Percentiles rank a stretch among this genome's conserved stretches.
These are phyloP conservation scores for Nannochloris sp. DNA, from an alignment of 139 green algal species.

Conservation along the genomic window DNA sequence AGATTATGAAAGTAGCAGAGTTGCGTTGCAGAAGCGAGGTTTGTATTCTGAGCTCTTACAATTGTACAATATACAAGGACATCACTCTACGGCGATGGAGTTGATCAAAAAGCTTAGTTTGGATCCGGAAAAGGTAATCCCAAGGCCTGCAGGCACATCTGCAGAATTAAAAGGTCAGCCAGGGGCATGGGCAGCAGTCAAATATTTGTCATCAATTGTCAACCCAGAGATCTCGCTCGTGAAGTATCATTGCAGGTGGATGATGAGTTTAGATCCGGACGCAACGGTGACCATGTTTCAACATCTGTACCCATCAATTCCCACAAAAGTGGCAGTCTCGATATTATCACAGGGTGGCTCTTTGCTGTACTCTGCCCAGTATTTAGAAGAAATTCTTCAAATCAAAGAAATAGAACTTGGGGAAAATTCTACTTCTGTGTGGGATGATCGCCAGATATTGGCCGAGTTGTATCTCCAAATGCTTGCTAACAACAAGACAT, in stretches of 20 bases:
- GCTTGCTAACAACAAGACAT: too few relatives aligned
- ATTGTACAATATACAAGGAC: constrained; percentile 50
- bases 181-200: constrained; percentile 75
- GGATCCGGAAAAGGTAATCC: constrained; percentile 18
- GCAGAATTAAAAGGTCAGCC: constrained; percentile 62
- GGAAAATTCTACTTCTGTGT: too few relatives aligned
- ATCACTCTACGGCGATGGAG: constrained; percentile 47
- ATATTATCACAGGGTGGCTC: constrained; percentile 35
- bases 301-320: constrained; percentile 48
- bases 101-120: constrained; percentile 57
- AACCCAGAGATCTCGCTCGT: constrained; percentile 25
- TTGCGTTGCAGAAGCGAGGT: constrained; percentile 28
- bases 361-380: too few relatives aligned
- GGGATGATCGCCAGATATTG: too few relatives aligned
- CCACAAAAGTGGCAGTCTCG: constrained; percentile 43
- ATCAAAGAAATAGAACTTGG: too few relatives aligned
- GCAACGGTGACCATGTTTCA: constrained; percentile 65
- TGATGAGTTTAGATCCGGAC: constrained; percentile 67
- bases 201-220: constrained; percentile 46
- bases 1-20: constrained; percentile 48
- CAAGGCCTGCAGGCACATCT: constrained; percentile 27
- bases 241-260: constrained; percentile 58
- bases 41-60: constrained; percentile 77
- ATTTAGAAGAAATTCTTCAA: too few relatives aligned
- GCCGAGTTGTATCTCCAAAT: too few relatives aligned